Conservation (phyloP, 2,329 filamentous ascomycete species). For the Colletotrichum sp. region DNA sequence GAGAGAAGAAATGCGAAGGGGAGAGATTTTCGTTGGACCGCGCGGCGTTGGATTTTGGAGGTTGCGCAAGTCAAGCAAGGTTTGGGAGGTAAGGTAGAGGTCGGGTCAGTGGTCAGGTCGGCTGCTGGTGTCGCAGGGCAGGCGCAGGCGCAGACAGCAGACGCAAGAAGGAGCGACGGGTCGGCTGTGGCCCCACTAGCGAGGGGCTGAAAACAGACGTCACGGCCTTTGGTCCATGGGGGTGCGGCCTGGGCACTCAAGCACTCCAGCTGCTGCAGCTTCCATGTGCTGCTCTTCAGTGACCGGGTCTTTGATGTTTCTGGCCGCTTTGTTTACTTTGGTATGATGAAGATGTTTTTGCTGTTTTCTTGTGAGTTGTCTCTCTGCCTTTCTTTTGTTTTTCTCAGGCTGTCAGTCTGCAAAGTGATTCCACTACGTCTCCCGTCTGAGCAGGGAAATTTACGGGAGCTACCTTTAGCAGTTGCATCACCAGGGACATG, state of each 20-base stretch:
- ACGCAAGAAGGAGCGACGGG: not conserved
- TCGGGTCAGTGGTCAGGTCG: not conserved
- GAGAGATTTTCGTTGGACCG: not conserved
- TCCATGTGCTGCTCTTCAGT: not conserved
- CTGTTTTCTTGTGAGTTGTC: not conserved
- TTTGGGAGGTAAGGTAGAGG: not conserved
- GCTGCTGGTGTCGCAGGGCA: not conserved
- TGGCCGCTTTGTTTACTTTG: not conserved
- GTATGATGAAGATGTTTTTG: not conserved
- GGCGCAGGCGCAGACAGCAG: not conserved
- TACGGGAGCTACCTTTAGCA: not conserved
- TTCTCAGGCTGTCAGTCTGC: not conserved
- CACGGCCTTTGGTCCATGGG: not conserved
- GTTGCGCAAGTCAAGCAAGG: not conserved
- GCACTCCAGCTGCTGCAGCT: not conserved
- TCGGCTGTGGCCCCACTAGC: conserved; percentile 16
- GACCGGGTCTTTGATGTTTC: not conserved
- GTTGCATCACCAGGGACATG: not conserved
- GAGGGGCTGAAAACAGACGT: conserved; percentile 21
- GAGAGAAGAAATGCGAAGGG: not conserved
- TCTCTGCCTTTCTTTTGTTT: not conserved
- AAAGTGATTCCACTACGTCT: too few species aligned
- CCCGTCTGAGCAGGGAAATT: not conserved
- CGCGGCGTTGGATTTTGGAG: not conserved
- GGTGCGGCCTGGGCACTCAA: not conserved